Evolutionary conservation across 106 monocot species (phyloP), one percentile per base, ranked within the genome.

Genomic region (Acorus calamus): DNA sequence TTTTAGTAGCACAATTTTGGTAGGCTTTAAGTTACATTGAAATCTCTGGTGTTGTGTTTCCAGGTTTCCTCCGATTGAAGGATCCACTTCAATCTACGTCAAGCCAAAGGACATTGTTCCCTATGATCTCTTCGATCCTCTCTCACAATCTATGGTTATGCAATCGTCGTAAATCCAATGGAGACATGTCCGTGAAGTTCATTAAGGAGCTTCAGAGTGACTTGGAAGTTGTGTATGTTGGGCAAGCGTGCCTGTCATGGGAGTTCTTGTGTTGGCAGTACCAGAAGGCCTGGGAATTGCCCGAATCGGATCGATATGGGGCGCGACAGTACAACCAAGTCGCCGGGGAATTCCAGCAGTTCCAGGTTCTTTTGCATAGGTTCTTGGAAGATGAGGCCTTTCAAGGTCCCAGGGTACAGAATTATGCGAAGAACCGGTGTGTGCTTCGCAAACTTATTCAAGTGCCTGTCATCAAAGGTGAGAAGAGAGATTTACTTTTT

Each of bases 221-320:
- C 5, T 44, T 96, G 11, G 96, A 96, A 74, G 83, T 65, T 6
- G 83, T 96, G 5, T 96, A 91, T 45, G 91, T 96, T 8, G 91
- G 87, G 14, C 96, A 96, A 58, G 70, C 69, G 28, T 96, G 96
- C 53, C 87, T 96, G 45, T 85, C 96, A 14, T 96, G 96, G 96
- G 96, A 96, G 52, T 85, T 91, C 56, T 75, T 96, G 5, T 68
- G 73, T 3, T 96, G 96, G 91, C 96, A 96, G 61, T 91, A 79
- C 44, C 87, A 85, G 59, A 87, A 85, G 53, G 56, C 75, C 44
- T 71, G 50, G 13, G 73, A 88, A 11, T 52, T 85, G 8, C 66
- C 69, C 2, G 74, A 80, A 59, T 76, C 85, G 3, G 80, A 87
- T 59, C 61, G 73, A 2, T 73, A 67, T 28, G 63, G 52, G 10